phyloP scores from a whole-genome alignment of 495 filamentous ascomycete genomes.

The Terfezia boudieri region DNA sequence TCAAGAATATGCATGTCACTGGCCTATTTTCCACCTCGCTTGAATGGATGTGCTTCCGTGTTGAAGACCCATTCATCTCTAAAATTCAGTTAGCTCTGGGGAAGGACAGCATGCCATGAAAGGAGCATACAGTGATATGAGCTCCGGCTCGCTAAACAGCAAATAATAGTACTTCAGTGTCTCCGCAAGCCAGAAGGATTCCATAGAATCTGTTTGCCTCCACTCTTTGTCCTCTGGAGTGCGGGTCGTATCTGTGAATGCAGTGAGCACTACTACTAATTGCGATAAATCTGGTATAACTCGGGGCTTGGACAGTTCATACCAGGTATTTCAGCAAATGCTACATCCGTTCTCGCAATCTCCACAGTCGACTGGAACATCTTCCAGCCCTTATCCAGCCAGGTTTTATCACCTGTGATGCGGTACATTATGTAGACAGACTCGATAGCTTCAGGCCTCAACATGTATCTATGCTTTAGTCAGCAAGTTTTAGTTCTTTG shows the following conservation, averaged over 20 bases:
- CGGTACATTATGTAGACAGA: slow-evolving; percentile 35
- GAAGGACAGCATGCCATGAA: neutral
- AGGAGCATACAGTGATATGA: slow-evolving; percentile 32
- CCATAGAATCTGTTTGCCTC: slow-evolving; percentile 14
- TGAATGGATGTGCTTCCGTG: slow-evolving; percentile 58
- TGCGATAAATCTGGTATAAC: neutral
- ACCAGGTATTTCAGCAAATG: slow-evolving; percentile 15
- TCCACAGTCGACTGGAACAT: slow-evolving; percentile 32
- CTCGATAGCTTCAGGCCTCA: slow-evolving; percentile 42
- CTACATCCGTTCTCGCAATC: slow-evolving; percentile 25
- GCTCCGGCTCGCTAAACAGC: slow-evolving; percentile 49
- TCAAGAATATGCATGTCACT: too few relatives aligned
- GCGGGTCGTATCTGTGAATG: neutral
- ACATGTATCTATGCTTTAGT: slow-evolving; percentile 17
- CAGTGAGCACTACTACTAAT: neutral
- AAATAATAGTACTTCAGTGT: slow-evolving; percentile 90
- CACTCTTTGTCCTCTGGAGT: slow-evolving; percentile 5
- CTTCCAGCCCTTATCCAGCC: slow-evolving; percentile 36
- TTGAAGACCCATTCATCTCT: slow-evolving; percentile 29
- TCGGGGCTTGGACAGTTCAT: slow-evolving; percentile 6
- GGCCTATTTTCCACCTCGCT: neutral
- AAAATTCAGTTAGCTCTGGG: neutral
- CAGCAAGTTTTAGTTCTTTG: neutral
- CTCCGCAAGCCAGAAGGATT: slow-evolving; percentile 34
- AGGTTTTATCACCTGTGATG: slow-evolving; percentile 31